Evolutionary conservation across 306 rosid species (phyloP), one percentile per base, ranked within the genome.

Genomic region (Sphenostylis stenocarpa): DNA sequence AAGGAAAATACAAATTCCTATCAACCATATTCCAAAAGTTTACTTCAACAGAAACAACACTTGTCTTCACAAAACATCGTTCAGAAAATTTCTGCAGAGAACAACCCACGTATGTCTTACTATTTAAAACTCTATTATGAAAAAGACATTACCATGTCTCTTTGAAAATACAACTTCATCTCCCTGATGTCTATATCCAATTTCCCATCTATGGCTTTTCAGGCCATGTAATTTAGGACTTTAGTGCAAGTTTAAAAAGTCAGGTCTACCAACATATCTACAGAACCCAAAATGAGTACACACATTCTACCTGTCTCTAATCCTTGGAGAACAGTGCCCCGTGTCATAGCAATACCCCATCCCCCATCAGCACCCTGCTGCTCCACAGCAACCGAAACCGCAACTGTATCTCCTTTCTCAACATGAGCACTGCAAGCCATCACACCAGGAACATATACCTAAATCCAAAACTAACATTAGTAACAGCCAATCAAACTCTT

Each of bases 341-440:
- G 89, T 4, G 99, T 95, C 67, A 95, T 89, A 39, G 93, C 96
- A 69, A 80, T 64, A 16, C 88, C 77, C 92, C 99, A 95, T 43
- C 91, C 90, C 60, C 97, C 93, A 80, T 87, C 96, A 29, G 31
- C 29, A 60, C 82, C 88, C 69, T 90, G 89, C 88, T 95, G 92
- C 91, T 95, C 97, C 39, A 90, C 84, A 33, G 97, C 90, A 70
- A 90, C 96, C 6, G 98, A 92, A 67, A 92, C 96, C 1, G 89
- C 96, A 52, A 95, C 90, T 14, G 63, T 69, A 28, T 95, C 97
- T 39, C 96, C 97, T 76, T 84, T 85, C 84, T 95, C 98, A 60
- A 95, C 98, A 81, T 89, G 97, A 84, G 91, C 92, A 83, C 97
- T 92, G 82, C 98, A 92, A 83, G 97, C 97, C 87, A 89, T 0